These are phyloP conservation scores for Alternaria arbusti DNA, from an alignment of 2,329 filamentous ascomycete genomes.

Conservation along the genomic window DNA sequence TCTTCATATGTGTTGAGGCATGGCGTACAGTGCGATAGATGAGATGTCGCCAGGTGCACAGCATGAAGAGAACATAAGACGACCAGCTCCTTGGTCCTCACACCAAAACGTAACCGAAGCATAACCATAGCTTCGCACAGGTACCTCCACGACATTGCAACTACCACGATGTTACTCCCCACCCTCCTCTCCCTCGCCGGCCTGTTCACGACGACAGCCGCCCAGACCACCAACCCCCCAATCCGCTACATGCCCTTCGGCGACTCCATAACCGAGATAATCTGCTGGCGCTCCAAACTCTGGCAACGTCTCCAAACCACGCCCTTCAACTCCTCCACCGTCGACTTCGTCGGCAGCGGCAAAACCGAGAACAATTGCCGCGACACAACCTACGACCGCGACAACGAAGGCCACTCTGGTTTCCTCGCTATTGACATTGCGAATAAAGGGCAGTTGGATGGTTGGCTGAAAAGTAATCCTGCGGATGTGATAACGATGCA, in stretches of 20 bases:
- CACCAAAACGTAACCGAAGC: background rate
- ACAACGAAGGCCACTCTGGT: constrained; percentile 55
- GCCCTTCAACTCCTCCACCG: constrained; percentile 39
- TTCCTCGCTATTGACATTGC: constrained; percentile 55
- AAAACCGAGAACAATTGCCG: constrained; percentile 43
- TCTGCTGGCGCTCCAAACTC: constrained; percentile 54
- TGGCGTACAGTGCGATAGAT: background rate
- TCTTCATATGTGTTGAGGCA: background rate
- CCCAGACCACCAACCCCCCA: constrained; percentile 22
- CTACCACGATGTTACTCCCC: constrained; percentile 26
- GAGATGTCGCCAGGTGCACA: background rate
- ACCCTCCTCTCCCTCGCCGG: constrained; percentile 19
- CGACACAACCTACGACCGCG: constrained; percentile 50
- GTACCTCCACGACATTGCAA: background rate
- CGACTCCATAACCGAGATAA: constrained; percentile 54
- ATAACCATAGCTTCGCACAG: background rate
- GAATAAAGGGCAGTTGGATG: constrained; percentile 51
- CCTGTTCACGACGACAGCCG: constrained; percentile 10
- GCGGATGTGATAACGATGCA: constrained; percentile 57
- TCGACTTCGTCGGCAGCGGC: constrained; percentile 50
- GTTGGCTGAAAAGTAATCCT: constrained; percentile 52
- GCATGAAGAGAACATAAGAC: background rate
- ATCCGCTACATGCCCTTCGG: constrained; percentile 53
- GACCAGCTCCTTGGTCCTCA: background rate
- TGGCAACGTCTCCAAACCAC: constrained; percentile 52